A percentile compares a stretch with the other conserved stretches of the same genome.
These are phyloP conservation scores for Candida ulmi DNA, from an alignment of 805 yeast species.

Conservation along the genomic window DNA sequence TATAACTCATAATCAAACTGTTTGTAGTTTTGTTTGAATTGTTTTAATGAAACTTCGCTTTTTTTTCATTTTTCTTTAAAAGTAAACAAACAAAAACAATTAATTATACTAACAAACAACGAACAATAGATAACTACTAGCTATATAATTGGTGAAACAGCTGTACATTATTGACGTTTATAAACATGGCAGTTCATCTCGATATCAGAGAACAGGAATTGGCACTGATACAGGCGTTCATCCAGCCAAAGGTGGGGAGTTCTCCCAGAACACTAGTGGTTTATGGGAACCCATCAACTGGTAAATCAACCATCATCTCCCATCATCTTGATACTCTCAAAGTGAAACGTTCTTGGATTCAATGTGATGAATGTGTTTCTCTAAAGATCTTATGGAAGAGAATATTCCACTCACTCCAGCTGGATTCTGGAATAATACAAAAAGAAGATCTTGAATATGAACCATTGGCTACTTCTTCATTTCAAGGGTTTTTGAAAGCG, in stretches of 20 bases:
- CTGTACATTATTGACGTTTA: neutral
- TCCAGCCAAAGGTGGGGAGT: conserved; percentile 3
- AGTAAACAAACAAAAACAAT: neutral
- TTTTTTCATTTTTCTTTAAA: neutral
- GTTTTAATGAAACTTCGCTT: too few species aligned
- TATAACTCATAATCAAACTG: too few species aligned
- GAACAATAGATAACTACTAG: neutral
- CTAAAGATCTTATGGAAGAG: conserved; percentile 20
- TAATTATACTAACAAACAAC: too few species aligned
- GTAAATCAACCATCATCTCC: conserved; percentile 15
- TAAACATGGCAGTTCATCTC: neutral
- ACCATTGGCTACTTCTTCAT: conserved; percentile 10
- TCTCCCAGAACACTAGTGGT: conserved; percentile 9
- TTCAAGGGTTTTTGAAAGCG: conserved; percentile 17
- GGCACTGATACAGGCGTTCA: conserved; percentile 12
- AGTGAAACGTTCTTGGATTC: conserved; percentile 14
- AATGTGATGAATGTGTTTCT: conserved; percentile 23
- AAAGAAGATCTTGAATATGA: conserved; percentile 7
- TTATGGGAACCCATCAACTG: conserved; percentile 20
- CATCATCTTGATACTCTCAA: conserved; percentile 5
- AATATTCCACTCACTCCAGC: conserved; percentile 6
- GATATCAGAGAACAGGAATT: conserved; percentile 12
- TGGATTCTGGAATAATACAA: conserved; percentile 8
- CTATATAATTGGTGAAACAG: neutral
- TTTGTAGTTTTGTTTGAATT: too few species aligned